phyloP scores from a whole-genome alignment of 2,329 filamentous ascomycete genomes.

The Didymella arachidicola region DNA sequence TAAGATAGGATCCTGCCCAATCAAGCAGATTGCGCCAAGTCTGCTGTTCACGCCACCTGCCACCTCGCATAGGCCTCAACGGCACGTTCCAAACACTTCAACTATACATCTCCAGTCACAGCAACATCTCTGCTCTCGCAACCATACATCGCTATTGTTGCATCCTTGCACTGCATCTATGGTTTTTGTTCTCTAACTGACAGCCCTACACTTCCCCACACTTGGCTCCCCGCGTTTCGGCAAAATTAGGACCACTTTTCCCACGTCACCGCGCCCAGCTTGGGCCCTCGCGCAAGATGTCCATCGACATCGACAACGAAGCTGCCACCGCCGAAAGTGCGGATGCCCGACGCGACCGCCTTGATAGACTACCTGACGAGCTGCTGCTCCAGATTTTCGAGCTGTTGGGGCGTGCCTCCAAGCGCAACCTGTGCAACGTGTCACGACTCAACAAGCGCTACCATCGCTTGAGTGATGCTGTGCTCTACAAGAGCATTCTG shows the following conservation, averaged over 20 bases:
- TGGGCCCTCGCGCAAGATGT: slow-evolving; percentile 9
- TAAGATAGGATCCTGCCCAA: slow-evolving; percentile 3
- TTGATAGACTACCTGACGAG: slow-evolving; percentile 38
- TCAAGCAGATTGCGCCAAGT: slow-evolving; percentile 10
- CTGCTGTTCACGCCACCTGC: slow-evolving; percentile 20
- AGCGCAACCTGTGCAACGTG: slow-evolving; percentile 40
- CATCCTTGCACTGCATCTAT: slow-evolving; percentile 6
- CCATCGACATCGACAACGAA: slow-evolving; percentile 12
- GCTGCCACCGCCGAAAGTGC: slow-evolving; percentile 4
- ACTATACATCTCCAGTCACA: not conserved
- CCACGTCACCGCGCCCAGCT: slow-evolving; percentile 11
- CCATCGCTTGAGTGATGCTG: slow-evolving; percentile 42
- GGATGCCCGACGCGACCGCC: slow-evolving; percentile 8
- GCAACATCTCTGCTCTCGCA: not conserved
- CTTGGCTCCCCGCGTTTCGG: slow-evolving; percentile 20
- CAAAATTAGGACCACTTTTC: slow-evolving; percentile 15
- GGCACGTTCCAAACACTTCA: slow-evolving; percentile 4
- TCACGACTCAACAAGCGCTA: slow-evolving; percentile 42
- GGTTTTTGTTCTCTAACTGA: slow-evolving; percentile 26
- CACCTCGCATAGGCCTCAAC: slow-evolving; percentile 2
- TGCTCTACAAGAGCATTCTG: slow-evolving; percentile 43
- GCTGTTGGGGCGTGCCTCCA: slow-evolving; percentile 33
- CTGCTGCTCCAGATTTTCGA: slow-evolving; percentile 45
- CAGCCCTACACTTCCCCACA: slow-evolving; percentile 23
- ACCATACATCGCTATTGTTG: not conserved